Evolutionary conservation across 257 asterid genomes (phyloP).

Genomic region (Solanum gandarillasii): DNA sequence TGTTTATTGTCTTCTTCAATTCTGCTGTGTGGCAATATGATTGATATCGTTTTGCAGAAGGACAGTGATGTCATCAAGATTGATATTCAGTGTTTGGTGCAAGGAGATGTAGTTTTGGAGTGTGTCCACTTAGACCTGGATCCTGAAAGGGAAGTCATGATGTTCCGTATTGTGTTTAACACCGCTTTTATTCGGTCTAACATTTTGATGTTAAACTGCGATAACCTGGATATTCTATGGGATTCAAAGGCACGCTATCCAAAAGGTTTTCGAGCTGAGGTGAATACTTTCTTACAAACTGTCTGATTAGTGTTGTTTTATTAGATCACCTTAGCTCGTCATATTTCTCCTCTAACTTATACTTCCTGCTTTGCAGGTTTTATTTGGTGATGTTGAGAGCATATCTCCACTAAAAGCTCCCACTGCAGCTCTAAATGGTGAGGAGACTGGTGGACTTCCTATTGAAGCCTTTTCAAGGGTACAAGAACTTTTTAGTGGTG

Average conservation of each 20-base stretch:
- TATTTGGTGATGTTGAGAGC: constrained; percentile 93
- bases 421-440: constrained; percentile 65
- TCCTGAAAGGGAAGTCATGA: constrained; percentile 96
- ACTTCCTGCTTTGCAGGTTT: constrained; percentile 38
- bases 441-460: constrained; percentile 89
- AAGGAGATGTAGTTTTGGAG: constrained; percentile 96
- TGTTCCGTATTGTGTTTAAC: constrained; percentile 91
- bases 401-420: constrained; percentile 52
- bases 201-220: constrained; percentile 85
- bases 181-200: constrained; percentile 97
- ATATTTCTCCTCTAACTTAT: constrained; percentile 9
- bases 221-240: constrained; percentile 89
- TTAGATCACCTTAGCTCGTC: not conserved
- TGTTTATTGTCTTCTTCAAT: constrained; percentile 1
- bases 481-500: constrained; percentile 84
- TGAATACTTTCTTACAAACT: constrained; percentile 12
- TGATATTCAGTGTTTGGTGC: constrained; percentile 94
- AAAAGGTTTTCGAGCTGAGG: constrained; percentile 97
- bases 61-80: constrained; percentile 94
- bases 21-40: constrained; percentile 14
- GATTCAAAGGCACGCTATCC: constrained; percentile 84
- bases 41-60: constrained; percentile 31
- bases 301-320: constrained; percentile 1
- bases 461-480: constrained; percentile 91
- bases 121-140: constrained; percentile 89